Conservation (phyloP, 306 rosid genomes). For the Arachis hypogaea region DNA sequence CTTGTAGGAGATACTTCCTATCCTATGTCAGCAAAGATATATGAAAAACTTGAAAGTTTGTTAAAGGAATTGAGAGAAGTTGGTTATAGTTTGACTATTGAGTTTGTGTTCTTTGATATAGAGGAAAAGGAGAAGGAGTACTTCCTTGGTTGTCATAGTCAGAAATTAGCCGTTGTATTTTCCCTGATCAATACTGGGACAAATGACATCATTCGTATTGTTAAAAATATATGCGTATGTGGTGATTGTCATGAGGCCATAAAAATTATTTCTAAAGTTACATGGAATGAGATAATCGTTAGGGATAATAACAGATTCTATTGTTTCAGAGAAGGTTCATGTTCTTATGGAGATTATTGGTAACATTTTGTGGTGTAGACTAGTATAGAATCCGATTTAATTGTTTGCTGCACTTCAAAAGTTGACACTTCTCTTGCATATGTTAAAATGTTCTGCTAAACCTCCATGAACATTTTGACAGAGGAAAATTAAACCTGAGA, state of each 20-base stretch:
- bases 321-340: too few relatives aligned
- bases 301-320: slow-evolving; percentile 68
- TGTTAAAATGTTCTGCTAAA: too few relatives aligned
- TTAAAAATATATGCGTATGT: slow-evolving; percentile 74
- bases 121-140: slow-evolving; percentile 81
- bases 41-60: slow-evolving; percentile 59
- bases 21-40: slow-evolving; percentile 60
- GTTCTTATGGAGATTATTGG: too few relatives aligned
- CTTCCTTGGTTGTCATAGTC: slow-evolving; percentile 71
- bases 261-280: slow-evolving; percentile 62
- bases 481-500: too few relatives aligned
- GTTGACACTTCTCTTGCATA: too few relatives aligned
- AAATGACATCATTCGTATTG: slow-evolving; percentile 59
- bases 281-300: slow-evolving; percentile 58
- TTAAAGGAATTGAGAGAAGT: slow-evolving; percentile 62
- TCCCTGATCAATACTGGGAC: slow-evolving; percentile 54
- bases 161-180: slow-evolving; percentile 77
- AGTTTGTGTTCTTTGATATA: slow-evolving; percentile 69
- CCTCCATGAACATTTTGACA: too few relatives aligned
- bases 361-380: too few relatives aligned
- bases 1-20: slow-evolving; percentile 75
- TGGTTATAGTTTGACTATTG: slow-evolving; percentile 75
- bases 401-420: too few relatives aligned
- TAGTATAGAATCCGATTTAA: too few relatives aligned
- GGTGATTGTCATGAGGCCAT: slow-evolving; percentile 78